Evolutionary conservation across 1,284 basidiomycete species (phyloP).

Genomic region (Pseudozyma pruni): DNA sequence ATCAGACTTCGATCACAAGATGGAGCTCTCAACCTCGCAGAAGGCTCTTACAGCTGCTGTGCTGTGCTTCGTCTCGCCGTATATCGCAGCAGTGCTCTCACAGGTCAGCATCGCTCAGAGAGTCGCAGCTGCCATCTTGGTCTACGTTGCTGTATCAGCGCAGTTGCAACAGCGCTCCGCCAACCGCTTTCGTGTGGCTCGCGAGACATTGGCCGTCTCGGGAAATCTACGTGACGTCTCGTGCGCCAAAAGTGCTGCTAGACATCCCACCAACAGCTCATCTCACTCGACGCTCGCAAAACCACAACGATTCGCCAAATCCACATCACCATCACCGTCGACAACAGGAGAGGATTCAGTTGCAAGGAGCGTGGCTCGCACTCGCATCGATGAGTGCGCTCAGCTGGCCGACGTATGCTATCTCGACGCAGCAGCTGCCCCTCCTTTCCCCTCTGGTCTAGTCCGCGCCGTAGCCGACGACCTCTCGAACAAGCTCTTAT

Average conservation of each 20-base stretch:
- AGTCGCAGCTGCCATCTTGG: background rate
- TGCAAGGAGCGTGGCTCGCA: constrained; percentile 8
- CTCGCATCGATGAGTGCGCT: constrained; percentile 30
- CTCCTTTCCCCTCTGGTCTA: constrained; percentile 58
- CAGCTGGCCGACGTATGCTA: constrained; percentile 52
- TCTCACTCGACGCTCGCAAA: no score
- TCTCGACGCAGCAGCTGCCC: constrained; percentile 65
- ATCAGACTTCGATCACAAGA: background rate
- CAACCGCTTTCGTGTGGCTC: constrained; percentile 13
- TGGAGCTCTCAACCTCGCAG: background rate
- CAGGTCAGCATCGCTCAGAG: constrained; percentile 9
- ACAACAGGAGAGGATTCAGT: constrained; percentile 1
- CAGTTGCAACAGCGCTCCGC: constrained; percentile 18
- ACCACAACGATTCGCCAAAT: no score
- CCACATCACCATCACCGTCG: background rate
- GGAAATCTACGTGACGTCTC: no score
- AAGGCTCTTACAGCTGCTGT: constrained; percentile 3
- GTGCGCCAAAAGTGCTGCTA: no score
- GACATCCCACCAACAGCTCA: no score
- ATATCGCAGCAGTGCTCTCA: constrained; percentile 7
- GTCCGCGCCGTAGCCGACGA: constrained; percentile 34
- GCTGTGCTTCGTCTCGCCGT: constrained; percentile 8
- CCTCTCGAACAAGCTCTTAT: constrained; percentile 51
- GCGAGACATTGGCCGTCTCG: no score
- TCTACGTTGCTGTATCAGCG: constrained; percentile 18